A percentile compares a stretch with the other conserved stretches of the same genome.
Conservation (phyloP, 768 basidiomycete genomes). For the Boletus reticulatus region DNA sequence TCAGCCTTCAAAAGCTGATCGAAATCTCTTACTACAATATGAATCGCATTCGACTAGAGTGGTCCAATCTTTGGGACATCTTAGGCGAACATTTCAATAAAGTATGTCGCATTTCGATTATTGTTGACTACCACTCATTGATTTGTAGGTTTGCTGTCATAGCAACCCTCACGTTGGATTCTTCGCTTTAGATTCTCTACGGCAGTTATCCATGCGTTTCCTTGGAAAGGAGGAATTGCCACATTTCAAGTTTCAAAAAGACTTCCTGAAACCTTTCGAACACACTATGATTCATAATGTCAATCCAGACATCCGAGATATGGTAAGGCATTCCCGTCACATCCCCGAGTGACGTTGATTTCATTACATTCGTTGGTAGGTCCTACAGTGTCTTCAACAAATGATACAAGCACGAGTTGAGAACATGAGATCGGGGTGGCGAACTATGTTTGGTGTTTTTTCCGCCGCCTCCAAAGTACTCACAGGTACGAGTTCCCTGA, state of each 20-base stretch:
- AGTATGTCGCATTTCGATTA: conserved; percentile 38
- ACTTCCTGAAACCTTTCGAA: conserved; percentile 97
- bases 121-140: conserved; percentile 8
- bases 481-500: conserved; percentile 54
- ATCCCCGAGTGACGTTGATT: not conserved
- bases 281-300: conserved; percentile 96
- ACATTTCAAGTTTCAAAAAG: conserved; percentile 99
- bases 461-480: conserved; percentile 92
- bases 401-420: conserved; percentile 96
- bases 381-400: conserved; percentile 95
- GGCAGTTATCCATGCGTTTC: conserved; percentile 97
- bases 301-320: conserved; percentile 93
- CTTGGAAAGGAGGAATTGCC: conserved; percentile 97
- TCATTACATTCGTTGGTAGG: conserved; percentile 43
- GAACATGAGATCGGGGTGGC: conserved; percentile 97
- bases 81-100: conserved; percentile 98
- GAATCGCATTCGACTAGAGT: conserved; percentile 95
- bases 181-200: conserved; percentile 94
- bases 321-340: conserved; percentile 52
- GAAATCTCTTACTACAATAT: conserved; percentile 99
- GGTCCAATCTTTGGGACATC: conserved; percentile 98
- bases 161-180: conserved; percentile 95
- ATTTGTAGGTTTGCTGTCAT: conserved; percentile 89
- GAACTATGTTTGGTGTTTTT: conserved; percentile 99
- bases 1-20: conserved; percentile 96